phyloP scores from a whole-genome alignment of 2,329 filamentous ascomycete species.

The Botrytis squamosa region DNA sequence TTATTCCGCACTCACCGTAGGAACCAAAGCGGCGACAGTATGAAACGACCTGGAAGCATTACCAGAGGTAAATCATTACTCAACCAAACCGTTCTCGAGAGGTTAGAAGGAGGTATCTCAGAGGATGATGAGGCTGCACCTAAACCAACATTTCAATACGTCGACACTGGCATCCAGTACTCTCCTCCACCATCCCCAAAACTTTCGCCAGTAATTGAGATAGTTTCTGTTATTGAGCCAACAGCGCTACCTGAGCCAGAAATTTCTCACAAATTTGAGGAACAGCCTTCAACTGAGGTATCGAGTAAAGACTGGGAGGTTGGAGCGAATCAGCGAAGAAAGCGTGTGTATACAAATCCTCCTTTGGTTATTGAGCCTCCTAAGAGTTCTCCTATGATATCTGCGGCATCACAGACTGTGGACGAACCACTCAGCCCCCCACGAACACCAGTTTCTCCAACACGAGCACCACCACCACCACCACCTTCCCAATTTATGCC shows the following conservation, averaged over 20 bases:
- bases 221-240: constrained; percentile 47
- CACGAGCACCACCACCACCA: constrained; percentile 45
- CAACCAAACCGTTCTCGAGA: constrained; percentile 56
- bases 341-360: constrained; percentile 59
- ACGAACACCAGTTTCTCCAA: constrained; percentile 59
- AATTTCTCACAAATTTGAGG: constrained; percentile 24
- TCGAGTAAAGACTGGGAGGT: constrained; percentile 53
- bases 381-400: constrained; percentile 56
- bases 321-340: constrained; percentile 72
- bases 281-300: constrained; percentile 42
- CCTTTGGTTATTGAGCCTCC: constrained; percentile 51
- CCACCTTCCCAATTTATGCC: constrained; percentile 35
- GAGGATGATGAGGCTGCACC: constrained; percentile 49
- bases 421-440: constrained; percentile 64
- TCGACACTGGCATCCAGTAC: constrained; percentile 76
- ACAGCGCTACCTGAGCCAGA: constrained; percentile 21
- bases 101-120: constrained; percentile 51
- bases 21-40: constrained; percentile 59
- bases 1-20: constrained; percentile 51
- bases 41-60: constrained; percentile 55
- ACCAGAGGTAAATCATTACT: constrained; percentile 52
- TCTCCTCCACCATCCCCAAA: constrained; percentile 78
- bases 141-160: constrained; percentile 56
- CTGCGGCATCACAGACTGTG: constrained; percentile 60
- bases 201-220: constrained; percentile 40